These are phyloP conservation scores for Selaginella moellendorffii DNA, from an alignment of 75 land plant genomes.

Conservation along the genomic window DNA sequence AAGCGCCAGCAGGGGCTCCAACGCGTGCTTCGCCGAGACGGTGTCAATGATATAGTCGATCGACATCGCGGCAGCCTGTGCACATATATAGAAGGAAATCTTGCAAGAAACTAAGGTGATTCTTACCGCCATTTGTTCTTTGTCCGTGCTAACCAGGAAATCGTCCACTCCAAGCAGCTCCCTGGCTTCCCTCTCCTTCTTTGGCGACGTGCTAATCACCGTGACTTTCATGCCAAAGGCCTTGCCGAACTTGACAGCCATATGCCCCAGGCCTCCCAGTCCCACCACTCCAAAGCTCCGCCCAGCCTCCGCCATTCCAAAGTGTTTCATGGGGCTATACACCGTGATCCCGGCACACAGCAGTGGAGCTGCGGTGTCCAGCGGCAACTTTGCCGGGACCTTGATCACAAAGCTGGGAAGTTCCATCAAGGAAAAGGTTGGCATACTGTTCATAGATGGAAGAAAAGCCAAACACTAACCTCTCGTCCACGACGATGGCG, in stretches of 20 bases:
- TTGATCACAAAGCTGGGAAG: background rate
- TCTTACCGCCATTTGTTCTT: conserved; percentile 36
- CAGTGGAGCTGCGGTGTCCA: background rate
- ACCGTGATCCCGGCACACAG: background rate
- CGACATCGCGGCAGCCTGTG: background rate
- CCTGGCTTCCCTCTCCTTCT: conserved; percentile 42
- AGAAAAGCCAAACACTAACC: no score
- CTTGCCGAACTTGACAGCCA: conserved; percentile 48
- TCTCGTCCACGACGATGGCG: conserved; percentile 26
- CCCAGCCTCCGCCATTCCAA: background rate
- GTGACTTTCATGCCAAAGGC: conserved; percentile 53
- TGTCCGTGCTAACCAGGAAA: conserved; percentile 47
- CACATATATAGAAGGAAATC: no score
- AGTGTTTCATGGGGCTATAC: background rate
- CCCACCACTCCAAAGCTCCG: conserved; percentile 29
- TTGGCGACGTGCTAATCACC: conserved; percentile 50
- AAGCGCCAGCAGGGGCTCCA: background rate
- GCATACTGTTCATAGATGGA: background rate
- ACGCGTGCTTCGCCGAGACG: background rate
- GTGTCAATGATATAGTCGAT: background rate
- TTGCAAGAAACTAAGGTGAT: background rate
- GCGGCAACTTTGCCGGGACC: background rate
- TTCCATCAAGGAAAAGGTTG: background rate
- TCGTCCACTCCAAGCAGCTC: conserved; percentile 43
- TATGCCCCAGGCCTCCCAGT: conserved; percentile 59